Percentiles rank a stretch among this genome's conserved stretches.
phyloP scores from a whole-genome alignment of 2,329 filamentous ascomycete species.

The Myotisia sp. region DNA sequence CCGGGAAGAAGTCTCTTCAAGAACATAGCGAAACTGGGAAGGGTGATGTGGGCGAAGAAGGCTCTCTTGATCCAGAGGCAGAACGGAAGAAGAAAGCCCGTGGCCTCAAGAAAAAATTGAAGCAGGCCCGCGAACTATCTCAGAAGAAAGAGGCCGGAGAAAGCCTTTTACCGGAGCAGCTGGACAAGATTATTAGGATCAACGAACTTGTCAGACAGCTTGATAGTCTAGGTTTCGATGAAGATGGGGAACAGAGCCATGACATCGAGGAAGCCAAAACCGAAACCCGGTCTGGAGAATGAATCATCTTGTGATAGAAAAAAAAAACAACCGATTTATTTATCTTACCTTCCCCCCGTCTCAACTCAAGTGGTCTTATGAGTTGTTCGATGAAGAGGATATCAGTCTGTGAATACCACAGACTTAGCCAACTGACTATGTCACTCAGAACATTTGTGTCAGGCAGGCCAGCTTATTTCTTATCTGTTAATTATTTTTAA shows the following conservation, averaged over 20 bases:
- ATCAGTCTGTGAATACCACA: too few relatives aligned
- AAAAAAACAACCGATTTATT: too few relatives aligned
- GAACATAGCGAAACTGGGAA: not conserved
- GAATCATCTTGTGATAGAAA: too few relatives aligned
- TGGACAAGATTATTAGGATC: slow-evolving; percentile 95
- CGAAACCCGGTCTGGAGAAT: too few relatives aligned
- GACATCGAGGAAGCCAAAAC: not conserved
- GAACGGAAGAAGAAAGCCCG: slow-evolving; percentile 88
- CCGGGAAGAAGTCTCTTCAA: slow-evolving; percentile 7
- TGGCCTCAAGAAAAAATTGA: slow-evolving; percentile 84
- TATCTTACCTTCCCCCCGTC: too few relatives aligned
- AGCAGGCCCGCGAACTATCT: slow-evolving; percentile 80
- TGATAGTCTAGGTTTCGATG: slow-evolving; percentile 68
- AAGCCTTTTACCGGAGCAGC: slow-evolving; percentile 75
- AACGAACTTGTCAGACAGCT: slow-evolving; percentile 83
- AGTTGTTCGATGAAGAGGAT: too few relatives aligned
- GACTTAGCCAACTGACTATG: too few relatives aligned
- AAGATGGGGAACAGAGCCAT: slow-evolving; percentile 52
- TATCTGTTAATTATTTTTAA: too few relatives aligned
- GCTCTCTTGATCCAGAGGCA: slow-evolving; percentile 49
- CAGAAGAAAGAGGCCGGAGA: slow-evolving; percentile 83
- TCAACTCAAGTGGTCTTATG: too few relatives aligned
- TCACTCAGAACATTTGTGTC: too few relatives aligned
- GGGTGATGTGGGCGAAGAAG: slow-evolving; percentile 17
- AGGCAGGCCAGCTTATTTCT: too few relatives aligned